Evolutionary conservation across 441 rosid species (phyloP).

Genomic region (Corymbia calophylla): DNA sequence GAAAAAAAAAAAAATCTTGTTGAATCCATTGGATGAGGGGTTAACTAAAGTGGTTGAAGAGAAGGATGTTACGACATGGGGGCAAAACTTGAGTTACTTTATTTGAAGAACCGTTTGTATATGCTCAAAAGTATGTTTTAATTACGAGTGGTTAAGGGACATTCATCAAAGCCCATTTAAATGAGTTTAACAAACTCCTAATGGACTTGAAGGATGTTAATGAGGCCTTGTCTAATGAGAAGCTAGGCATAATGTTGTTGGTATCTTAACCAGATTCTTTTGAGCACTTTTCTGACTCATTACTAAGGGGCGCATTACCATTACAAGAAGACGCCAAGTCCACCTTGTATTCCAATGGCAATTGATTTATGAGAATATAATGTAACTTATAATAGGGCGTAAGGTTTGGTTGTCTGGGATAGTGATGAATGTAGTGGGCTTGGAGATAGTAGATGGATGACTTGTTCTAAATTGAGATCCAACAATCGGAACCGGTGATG

Average conservation of each 20-base stretch:
- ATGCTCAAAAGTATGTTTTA: background rate
- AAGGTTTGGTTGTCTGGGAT: background rate
- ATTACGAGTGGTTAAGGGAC: background rate
- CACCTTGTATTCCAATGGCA: background rate
- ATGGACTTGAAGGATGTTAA: background rate
- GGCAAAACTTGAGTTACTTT: background rate
- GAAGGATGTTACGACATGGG: background rate
- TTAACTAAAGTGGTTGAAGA: background rate
- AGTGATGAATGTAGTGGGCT: background rate
- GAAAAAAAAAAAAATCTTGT: background rate
- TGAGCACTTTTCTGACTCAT: background rate
- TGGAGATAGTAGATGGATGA: background rate
- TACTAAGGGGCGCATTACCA: rapidly evolving
- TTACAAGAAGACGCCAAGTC: background rate
- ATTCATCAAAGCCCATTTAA: background rate
- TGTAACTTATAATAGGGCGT: background rate
- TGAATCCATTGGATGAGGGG: background rate
- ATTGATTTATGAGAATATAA: background rate
- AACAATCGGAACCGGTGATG: background rate
- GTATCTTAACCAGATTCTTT: rapidly evolving
- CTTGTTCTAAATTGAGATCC: background rate
- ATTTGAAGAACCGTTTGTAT: background rate
- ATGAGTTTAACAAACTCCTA: background rate
- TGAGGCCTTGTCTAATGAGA: background rate
- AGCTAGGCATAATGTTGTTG: background rate